Evolutionary conservation across 2,329 filamentous ascomycete genomes (phyloP).

Genomic region (Colletotrichum sp.): DNA sequence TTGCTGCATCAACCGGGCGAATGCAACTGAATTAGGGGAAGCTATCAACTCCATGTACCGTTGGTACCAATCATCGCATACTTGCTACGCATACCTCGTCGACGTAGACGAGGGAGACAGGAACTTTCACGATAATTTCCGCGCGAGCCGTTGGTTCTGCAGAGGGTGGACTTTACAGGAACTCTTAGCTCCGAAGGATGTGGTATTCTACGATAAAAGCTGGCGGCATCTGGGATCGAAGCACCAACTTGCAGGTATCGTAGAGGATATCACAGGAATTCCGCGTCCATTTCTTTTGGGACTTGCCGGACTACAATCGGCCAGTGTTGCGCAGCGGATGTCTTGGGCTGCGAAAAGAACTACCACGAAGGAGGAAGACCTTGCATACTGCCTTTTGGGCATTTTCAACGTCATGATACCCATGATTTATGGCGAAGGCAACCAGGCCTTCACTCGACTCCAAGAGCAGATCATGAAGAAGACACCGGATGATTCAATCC

Average conservation of each 20-base stretch:
- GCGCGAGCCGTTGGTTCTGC: conserved; percentile 24
- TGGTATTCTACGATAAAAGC: conserved; percentile 25
- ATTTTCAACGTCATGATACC: conserved; percentile 24
- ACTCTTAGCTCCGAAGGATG: conserved; percentile 25
- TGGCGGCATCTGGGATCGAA: conserved; percentile 23
- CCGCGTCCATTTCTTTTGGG: conserved; percentile 10
- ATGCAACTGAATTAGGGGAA: conserved; percentile 24
- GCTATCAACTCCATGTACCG: conserved; percentile 22
- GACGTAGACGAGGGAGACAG: conserved; percentile 1
- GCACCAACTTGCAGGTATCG: conserved; percentile 1
- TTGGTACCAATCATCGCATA: conserved; percentile 22
- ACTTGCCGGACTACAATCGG: background rate
- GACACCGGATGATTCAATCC: conserved; percentile 22
- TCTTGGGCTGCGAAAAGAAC: conserved; percentile 22
- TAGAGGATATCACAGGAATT: conserved; percentile 35
- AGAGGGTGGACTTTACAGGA: conserved; percentile 28
- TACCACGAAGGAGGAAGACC: conserved; percentile 22
- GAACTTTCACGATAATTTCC: background rate
- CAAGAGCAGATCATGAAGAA: conserved; percentile 23
- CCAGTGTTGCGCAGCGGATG: conserved; percentile 26
- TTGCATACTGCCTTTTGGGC: conserved; percentile 25
- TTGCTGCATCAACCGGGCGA: conserved; percentile 29
- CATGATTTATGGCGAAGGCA: conserved; percentile 23
- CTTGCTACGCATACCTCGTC: conserved; percentile 25
- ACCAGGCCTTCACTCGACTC: conserved; percentile 17